Conservation (phyloP, 306 rosid genomes). For the Trifolium dubium region DNA sequence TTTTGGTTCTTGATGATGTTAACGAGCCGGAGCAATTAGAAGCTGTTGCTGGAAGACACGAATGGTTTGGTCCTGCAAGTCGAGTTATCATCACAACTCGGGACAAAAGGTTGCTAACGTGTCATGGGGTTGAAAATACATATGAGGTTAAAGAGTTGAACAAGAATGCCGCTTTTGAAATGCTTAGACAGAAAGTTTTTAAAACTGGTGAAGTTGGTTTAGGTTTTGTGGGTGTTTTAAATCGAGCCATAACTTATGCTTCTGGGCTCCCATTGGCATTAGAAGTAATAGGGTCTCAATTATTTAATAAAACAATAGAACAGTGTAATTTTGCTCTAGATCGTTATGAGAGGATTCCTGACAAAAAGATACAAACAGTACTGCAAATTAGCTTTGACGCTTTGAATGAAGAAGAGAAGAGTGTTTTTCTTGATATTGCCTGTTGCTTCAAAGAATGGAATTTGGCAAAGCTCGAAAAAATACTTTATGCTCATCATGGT, state of each 20-base stretch:
- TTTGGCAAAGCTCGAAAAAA: background rate
- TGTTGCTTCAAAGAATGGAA: background rate
- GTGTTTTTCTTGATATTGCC: background rate
- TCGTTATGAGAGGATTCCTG: background rate
- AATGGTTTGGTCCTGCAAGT: constrained; percentile 42
- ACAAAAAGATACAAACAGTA: background rate
- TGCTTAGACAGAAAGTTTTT: background rate
- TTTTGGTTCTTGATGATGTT: constrained; percentile 45
- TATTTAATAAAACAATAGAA: background rate
- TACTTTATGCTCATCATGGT: background rate
- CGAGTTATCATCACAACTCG: constrained; percentile 10
- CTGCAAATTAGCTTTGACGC: background rate
- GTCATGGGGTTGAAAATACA: background rate
- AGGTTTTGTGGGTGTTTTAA: background rate
- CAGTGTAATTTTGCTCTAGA: background rate
- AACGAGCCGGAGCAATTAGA: background rate
- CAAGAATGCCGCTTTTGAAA: background rate
- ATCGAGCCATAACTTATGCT: background rate
- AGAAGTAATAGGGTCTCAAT: background rate
- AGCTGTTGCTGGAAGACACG: background rate
- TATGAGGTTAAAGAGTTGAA: background rate
- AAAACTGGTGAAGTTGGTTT: accelerated
- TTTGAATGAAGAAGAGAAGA: background rate
- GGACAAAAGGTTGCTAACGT: background rate
- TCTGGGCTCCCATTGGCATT: background rate